These are phyloP conservation scores for Yarrowia bubula DNA, from an alignment of 805 yeast species.

Conservation along the genomic window DNA sequence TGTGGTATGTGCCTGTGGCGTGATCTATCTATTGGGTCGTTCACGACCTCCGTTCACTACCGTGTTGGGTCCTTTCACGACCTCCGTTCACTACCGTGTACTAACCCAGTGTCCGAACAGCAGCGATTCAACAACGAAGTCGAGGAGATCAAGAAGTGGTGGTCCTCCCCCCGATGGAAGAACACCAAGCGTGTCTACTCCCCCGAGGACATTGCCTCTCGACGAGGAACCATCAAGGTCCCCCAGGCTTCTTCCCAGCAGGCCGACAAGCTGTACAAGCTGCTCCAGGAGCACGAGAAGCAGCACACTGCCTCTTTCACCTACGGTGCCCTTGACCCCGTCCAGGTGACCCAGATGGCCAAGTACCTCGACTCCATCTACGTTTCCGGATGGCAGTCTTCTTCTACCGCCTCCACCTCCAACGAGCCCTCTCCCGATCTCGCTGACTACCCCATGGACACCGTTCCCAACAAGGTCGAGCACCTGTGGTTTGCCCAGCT, in stretches of 20 bases:
- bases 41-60: neutral
- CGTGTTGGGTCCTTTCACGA: neutral
- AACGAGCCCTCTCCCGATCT: constrained; percentile 98
- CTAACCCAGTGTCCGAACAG: constrained; percentile 49
- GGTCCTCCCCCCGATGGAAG: constrained; percentile 90
- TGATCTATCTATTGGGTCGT: neutral
- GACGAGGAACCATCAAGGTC: constrained; percentile 76
- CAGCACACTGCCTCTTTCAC: constrained; percentile 79
- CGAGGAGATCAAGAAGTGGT: constrained; percentile 77
- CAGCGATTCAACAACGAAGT: constrained; percentile 64
- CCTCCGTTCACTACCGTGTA: neutral
- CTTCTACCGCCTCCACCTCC: constrained; percentile 95
- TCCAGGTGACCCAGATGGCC: constrained; percentile 96
- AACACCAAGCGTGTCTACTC: constrained; percentile 84
- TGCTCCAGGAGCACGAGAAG: constrained; percentile 67
- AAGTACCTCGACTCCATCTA: constrained; percentile 88
- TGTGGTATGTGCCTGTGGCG: no score
- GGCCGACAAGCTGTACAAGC: constrained; percentile 75
- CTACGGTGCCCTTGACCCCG: constrained; percentile 94
- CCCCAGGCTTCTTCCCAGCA: constrained; percentile 74
- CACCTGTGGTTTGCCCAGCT: constrained; percentile 95
- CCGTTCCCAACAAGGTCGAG: constrained; percentile 97
- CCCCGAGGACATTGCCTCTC: constrained; percentile 83
- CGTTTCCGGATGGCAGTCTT: constrained; percentile 98
- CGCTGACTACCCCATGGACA: constrained; percentile 98